Evolutionary conservation across 768 basidiomycete genomes (phyloP), one percentile per base, ranked within the genome.

Genomic region (Tephrocybe sp.): DNA sequence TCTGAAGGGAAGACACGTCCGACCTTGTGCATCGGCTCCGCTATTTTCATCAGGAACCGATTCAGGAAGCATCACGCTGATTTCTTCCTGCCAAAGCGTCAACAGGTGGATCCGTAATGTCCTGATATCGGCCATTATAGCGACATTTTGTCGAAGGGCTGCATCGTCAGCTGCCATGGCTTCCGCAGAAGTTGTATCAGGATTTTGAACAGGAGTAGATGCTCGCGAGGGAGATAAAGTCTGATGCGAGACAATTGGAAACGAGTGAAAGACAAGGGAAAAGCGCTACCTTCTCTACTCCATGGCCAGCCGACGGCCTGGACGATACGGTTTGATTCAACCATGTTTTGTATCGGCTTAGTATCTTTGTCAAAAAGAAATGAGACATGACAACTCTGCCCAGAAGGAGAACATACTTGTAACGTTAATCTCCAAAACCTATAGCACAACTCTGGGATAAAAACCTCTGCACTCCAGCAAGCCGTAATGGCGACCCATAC

Each of bases 371-470:
- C 7, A 27, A 8, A 24, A 33, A 33, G 39, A 25, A 22, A 37
- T 45, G 22, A 53, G 29, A 1, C 42, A 42, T 22, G 30, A 54
- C 10, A n/a, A 15, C 41, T n/a, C 22, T 38, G 5, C 33, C 12
- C 27, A 8, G 7, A 19, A 36, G 23, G 49, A 47, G 24, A 51
- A 57, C 73, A 31, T 42, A 92, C 93, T 80, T 99, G 95, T 22
- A 99, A 69, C 5, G 86, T 90, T 49, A 98, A 69, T 59, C 79
- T 82, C 97, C 95, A 98, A 65, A 98, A 98, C 42, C 88, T 79
- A 66, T 85, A 76, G 29, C 80, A 79, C 10, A 98, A 69, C 50
- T 93, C 87, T 1, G 87, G 85, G 34, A 98, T 83, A 64, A 80
- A 94, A 7, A 97, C 76, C 44, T 92, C 86, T 15, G 83, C 79